Conservation (phyloP, 345 rosid genomes). For the Arabis alpina region DNA sequence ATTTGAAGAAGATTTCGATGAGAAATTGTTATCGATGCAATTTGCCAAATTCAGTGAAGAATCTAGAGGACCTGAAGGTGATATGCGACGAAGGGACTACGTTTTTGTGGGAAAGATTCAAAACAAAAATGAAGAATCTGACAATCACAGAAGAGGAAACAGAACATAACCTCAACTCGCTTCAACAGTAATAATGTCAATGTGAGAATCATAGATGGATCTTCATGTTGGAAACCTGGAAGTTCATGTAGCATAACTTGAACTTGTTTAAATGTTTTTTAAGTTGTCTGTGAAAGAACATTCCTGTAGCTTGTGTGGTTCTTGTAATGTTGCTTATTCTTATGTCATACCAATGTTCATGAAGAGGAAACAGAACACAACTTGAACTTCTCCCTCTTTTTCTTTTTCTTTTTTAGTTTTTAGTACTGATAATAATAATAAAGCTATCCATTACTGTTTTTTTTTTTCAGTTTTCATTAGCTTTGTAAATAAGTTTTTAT, state of each 20-base stretch:
- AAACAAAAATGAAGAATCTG: slow-evolving; percentile 26
- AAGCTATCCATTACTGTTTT: too few relatives aligned
- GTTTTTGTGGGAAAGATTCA: slow-evolving; percentile 45
- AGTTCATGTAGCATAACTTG: slow-evolving; percentile 14
- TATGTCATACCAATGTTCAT: not conserved
- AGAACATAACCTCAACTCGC: slow-evolving; percentile 34
- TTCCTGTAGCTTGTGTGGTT: not conserved
- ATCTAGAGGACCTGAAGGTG: slow-evolving; percentile 48
- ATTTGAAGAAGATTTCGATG: slow-evolving; percentile 53
- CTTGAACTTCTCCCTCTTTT: not conserved
- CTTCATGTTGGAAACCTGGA: too few relatives aligned
- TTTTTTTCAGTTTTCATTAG: too few relatives aligned
- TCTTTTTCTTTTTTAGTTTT: not conserved
- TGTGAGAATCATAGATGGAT: too few relatives aligned
- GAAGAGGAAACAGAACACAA: too few relatives aligned
- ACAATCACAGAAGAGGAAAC: slow-evolving; percentile 32
- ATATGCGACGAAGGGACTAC: slow-evolving; percentile 57
- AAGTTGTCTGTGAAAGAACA: slow-evolving; percentile 8
- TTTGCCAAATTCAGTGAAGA: slow-evolving; percentile 48
- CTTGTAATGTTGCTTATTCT: slow-evolving; percentile 6
- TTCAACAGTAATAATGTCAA: not conserved
- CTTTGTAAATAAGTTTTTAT: too few relatives aligned
- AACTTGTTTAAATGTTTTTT: slow-evolving; percentile 17
- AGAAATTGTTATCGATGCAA: slow-evolving; percentile 47
- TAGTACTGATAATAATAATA: not conserved